These are phyloP conservation scores for Diplocarpon rosae DNA, from an alignment of 2,329 filamentous ascomycete species.

Conservation along the genomic window DNA sequence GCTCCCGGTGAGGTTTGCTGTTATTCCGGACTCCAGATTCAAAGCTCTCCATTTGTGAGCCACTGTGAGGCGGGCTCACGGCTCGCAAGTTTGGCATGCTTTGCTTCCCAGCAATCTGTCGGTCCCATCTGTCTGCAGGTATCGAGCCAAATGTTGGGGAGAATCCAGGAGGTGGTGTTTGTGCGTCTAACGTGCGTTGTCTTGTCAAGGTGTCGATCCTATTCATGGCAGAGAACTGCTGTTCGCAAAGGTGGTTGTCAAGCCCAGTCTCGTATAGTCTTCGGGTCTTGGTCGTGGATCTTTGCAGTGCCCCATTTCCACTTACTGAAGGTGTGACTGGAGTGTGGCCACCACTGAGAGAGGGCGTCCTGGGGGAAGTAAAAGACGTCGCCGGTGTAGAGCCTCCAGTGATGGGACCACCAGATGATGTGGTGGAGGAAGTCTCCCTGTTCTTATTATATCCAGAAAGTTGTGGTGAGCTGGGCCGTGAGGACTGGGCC, in stretches of 20 bases:
- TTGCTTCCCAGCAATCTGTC: constrained; percentile 39
- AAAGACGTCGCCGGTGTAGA: constrained; percentile 87
- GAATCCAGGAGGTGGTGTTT: constrained; percentile 19
- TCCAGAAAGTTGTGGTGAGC: constrained; percentile 46
- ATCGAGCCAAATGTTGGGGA: constrained; percentile 26
- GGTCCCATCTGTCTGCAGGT: constrained; percentile 39
- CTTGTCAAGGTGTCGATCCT: constrained; percentile 69
- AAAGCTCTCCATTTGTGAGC: constrained; percentile 29
- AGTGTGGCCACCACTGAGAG: constrained; percentile 39
- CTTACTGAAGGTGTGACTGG: constrained; percentile 28
- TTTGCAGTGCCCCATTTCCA: constrained; percentile 41
- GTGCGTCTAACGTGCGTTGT: constrained; percentile 34
- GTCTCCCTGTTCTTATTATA: constrained; percentile 74
- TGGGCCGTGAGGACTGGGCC: constrained; percentile 34
- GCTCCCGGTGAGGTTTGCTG: constrained; percentile 23
- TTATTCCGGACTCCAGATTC: constrained; percentile 29
- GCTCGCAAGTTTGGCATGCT: constrained; percentile 62
- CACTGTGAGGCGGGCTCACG: constrained; percentile 32
- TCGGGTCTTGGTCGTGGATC: constrained; percentile 57
- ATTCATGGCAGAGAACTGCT: constrained; percentile 66
- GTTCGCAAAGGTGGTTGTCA: constrained; percentile 68
- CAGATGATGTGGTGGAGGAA: constrained; percentile 70
- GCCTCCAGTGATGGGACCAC: constrained; percentile 52
- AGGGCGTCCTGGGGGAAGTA: constrained; percentile 55
- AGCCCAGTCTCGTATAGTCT: constrained; percentile 76